Evolutionary conservation across 768 basidiomycete genomes (phyloP).

Genomic region (Albatrellus ellisii): DNA sequence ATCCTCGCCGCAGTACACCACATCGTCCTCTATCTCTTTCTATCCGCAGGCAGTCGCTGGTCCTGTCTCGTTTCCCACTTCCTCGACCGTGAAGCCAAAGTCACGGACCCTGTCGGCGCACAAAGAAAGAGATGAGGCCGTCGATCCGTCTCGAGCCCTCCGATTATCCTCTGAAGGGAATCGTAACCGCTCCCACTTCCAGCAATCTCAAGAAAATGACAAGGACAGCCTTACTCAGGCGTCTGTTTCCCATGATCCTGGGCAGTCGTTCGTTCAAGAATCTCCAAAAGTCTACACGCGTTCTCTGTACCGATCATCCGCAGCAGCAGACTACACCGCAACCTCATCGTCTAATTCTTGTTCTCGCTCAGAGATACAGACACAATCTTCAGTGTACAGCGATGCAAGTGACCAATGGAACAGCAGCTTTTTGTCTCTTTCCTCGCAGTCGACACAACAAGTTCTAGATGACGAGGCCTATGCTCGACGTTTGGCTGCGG

Average conservation of each 20-base stretch:
- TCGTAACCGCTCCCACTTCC: no score
- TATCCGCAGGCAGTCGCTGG: background rate
- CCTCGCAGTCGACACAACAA: conserved; percentile 6
- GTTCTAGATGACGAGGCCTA: conserved; percentile 30
- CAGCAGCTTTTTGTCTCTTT: conserved; percentile 1
- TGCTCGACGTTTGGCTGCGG: conserved; percentile 25
- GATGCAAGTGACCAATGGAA: background rate
- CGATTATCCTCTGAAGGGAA: no score
- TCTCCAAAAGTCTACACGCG: no score
- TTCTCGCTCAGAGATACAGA: no score
- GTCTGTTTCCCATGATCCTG: no score
- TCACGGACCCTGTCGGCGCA: background rate
- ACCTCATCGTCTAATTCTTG: no score
- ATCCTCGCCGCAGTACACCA: background rate
- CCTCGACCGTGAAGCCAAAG: background rate
- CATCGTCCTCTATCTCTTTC: background rate
- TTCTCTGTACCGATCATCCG: no score
- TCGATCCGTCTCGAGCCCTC: no score
- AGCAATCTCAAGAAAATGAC: no score
- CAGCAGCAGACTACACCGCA: no score
- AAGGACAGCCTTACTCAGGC: no score
- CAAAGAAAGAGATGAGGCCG: background rate
- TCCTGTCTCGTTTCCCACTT: background rate
- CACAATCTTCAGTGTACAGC: background rate
- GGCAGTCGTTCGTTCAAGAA: no score